Base-by-base conservation (phyloP, 257 asterid genomes). In the Striga asiatica region DNA sequence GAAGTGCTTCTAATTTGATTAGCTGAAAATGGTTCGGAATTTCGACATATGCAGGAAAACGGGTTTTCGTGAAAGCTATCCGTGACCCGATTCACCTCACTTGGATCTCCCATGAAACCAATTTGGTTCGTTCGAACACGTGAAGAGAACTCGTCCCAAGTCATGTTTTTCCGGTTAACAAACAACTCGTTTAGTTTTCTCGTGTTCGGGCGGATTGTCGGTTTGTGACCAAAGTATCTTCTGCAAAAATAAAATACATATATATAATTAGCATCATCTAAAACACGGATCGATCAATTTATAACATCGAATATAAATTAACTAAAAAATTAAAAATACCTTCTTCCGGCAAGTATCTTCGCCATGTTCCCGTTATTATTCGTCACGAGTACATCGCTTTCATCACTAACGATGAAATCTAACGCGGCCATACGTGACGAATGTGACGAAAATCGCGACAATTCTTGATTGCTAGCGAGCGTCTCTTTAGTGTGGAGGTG, bases 351-450 rank as follows among this genome's bases (percentile, higher is more conserved):
- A 3, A 85, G 84, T 48, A 85, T 79, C 71, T 70, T 77, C 10
- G 89, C 95, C 95, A 85, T 82, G 71, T 85, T 85, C n/a, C 95
- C 95, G 8, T 85, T 85, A 69, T 85, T 83, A 65, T 85, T 85
- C 50, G 91, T 66, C 31, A 81, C 83, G 14, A 85, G 80, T 28
- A 80, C 95, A 69, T 82, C 82, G 34, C 91, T 83, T 69, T 82
- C 82, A 54, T 85, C 94, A 32, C 91, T 82, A 34, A 85, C 94
- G 50, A 85, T 75, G 73, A 74, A 85, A 54, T 83, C 94, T 57
- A 83, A 42, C 0, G 95, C 94, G 63, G 95, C 95, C 95, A 85
- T 76, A 4, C 95, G 79, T 34, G 95, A 78, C 12, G 94, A 78
- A 57, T 64, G 83, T 2, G 94, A 31, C 8, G 75, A 67, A 48